These are phyloP conservation scores for Entelexis sorbosivorans DNA, from an alignment of 1,139 yeast genomes.

Conservation along the genomic window DNA sequence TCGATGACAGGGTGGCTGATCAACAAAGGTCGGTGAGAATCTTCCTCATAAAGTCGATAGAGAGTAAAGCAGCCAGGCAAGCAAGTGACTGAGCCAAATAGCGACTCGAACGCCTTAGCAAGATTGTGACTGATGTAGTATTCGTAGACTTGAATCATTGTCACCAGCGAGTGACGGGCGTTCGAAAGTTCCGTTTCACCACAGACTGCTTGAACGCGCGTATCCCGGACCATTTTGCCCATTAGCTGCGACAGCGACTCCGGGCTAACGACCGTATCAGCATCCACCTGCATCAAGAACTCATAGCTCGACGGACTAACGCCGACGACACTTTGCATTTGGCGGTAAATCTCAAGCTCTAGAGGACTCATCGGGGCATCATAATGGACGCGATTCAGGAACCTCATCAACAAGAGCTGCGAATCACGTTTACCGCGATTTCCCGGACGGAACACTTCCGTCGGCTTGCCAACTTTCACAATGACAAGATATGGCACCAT, in stretches of 20 bases:
- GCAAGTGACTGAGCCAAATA: constrained; percentile 37
- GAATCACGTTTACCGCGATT: constrained; percentile 39
- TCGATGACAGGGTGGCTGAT: constrained; percentile 33
- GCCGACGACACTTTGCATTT: constrained; percentile 36
- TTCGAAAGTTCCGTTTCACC: constrained; percentile 37
- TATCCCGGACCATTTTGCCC: constrained; percentile 32
- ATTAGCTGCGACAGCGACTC: constrained; percentile 33
- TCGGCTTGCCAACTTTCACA: constrained; percentile 36
- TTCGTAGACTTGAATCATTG: constrained; percentile 38
- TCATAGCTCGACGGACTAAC: constrained; percentile 37
- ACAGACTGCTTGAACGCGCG: constrained; percentile 34
- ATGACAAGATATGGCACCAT: constrained; percentile 36
- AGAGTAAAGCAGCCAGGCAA: constrained; percentile 37
- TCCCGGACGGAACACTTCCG: constrained; percentile 35
- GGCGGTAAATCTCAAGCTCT: constrained; percentile 36
- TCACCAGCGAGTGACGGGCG: constrained; percentile 32
- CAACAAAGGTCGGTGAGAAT: constrained; percentile 34
- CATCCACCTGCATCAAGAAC: constrained; percentile 36
- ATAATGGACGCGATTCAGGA: constrained; percentile 36
- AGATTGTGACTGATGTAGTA: constrained; percentile 37
- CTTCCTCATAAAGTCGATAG: constrained; percentile 32
- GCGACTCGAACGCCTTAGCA: constrained; percentile 35
- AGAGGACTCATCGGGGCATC: constrained; percentile 35
- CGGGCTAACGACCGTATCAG: constrained; percentile 34
- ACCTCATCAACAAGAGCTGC: constrained; percentile 35